Conservation (phyloP, 2,329 filamentous ascomycete species). For the Fusarium pseudocircinatum region DNA sequence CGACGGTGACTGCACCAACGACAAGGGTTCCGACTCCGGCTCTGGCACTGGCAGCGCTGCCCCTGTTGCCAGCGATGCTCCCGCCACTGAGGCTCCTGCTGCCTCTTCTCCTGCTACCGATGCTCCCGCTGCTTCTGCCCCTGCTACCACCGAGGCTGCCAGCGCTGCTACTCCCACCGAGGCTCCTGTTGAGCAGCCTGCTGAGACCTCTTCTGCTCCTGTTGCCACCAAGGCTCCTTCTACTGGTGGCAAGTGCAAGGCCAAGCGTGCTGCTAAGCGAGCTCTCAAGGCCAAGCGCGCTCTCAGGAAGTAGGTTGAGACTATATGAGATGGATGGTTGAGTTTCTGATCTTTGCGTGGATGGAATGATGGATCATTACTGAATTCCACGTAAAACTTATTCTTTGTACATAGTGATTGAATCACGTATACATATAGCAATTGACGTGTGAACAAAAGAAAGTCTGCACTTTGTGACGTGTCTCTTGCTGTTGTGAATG, state of each 20-base stretch:
- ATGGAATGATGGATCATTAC: slow-evolving; percentile 23
- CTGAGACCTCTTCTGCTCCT: slow-evolving; percentile 1
- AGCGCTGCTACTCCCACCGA: background rate
- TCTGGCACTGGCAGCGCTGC: slow-evolving; percentile 17
- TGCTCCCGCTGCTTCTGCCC: slow-evolving; percentile 24
- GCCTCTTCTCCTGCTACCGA: slow-evolving; percentile 3
- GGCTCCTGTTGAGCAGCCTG: slow-evolving; percentile 14
- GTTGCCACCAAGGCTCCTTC: slow-evolving; percentile 31
- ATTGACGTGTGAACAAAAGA: background rate
- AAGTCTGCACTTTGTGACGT: background rate
- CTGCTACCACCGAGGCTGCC: slow-evolving; percentile 17
- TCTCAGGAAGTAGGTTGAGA: slow-evolving; percentile 3
- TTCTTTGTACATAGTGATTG: slow-evolving; percentile 42
- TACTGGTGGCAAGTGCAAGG: slow-evolving; percentile 24
- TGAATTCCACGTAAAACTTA: slow-evolving; percentile 21
- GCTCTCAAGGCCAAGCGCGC: slow-evolving; percentile 13
- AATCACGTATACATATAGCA: slow-evolving; percentile 7
- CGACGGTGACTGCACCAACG: slow-evolving; percentile 51
- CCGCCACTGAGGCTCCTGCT: slow-evolving; percentile 4
- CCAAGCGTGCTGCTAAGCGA: slow-evolving; percentile 11
- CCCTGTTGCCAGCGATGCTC: slow-evolving; percentile 13
- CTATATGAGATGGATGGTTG: background rate
- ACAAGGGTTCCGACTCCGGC: slow-evolving; percentile 25
- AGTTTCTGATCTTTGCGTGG: slow-evolving; percentile 13
- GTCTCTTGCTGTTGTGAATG: too few species aligned